A percentile compares a stretch with the other conserved stretches of the same genome.
phyloP scores from a whole-genome alignment of 2,329 filamentous ascomycete genomes.

The Beauveria asiatica region DNA sequence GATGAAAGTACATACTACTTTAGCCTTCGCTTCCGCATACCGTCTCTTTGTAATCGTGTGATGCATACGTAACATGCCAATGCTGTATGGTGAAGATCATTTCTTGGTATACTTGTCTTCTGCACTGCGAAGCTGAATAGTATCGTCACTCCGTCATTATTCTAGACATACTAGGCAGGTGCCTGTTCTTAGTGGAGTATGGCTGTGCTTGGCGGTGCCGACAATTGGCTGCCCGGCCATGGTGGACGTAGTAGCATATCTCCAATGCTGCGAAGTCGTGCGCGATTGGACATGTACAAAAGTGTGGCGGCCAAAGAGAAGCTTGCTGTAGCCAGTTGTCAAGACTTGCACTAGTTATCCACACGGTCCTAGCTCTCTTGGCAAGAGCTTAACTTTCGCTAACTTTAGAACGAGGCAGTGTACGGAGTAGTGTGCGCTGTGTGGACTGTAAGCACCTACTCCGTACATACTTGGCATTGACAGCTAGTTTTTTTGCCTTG shows the following conservation, averaged over 20 bases:
- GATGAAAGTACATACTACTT: neutral
- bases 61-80: neutral
- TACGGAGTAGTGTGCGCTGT: neutral
- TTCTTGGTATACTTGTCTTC: neutral
- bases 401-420: conserved; percentile 5
- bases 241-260: neutral
- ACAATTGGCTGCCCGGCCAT: neutral
- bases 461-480: conserved; percentile 2
- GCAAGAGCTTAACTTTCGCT: neutral
- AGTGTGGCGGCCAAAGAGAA: neutral
- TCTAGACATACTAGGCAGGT: conserved; percentile 1
- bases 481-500: neutral
- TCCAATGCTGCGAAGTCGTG: neutral
- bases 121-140: neutral
- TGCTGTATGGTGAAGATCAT: neutral
- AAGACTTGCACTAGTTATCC: neutral
- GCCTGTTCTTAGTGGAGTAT: neutral
- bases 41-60: neutral
- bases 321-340: neutral
- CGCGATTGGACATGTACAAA: neutral
- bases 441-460: neutral
- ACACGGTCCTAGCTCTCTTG: neutral
- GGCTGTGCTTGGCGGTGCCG: neutral
- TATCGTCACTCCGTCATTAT: neutral
- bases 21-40: neutral